These are phyloP conservation scores for Syzygium oleosum DNA, from an alignment of 345 rosid species.

Conservation along the genomic window DNA sequence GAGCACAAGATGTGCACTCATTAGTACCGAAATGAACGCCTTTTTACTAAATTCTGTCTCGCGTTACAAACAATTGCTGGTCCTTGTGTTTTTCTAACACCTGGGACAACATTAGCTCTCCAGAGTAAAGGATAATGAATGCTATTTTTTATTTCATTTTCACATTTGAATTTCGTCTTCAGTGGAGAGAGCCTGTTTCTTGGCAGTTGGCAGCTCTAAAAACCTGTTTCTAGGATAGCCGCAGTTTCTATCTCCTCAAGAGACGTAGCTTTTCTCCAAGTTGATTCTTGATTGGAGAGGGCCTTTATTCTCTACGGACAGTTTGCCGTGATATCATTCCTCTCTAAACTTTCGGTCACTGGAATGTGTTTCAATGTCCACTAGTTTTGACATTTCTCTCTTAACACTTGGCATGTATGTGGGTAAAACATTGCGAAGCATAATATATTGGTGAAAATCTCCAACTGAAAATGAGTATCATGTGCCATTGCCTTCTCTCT, in stretches of 20 bases:
- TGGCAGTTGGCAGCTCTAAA: background rate
- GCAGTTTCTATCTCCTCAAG: background rate
- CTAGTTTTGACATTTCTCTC: background rate
- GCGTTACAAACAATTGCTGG: background rate
- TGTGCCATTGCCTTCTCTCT: no score
- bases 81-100: background rate
- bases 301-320: background rate
- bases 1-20: background rate
- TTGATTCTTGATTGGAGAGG: background rate
- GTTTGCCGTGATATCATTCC: background rate
- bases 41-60: background rate
- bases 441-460: background rate
- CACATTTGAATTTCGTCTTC: background rate
- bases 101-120: background rate
- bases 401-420: background rate
- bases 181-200: background rate
- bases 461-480: background rate
- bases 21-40: background rate
- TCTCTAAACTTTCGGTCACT: background rate
- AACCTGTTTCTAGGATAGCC: background rate
- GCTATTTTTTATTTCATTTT: background rate
- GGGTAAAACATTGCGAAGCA: background rate
- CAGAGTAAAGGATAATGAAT: background rate
- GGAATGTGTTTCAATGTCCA: background rate
- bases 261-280: background rate